These are phyloP conservation scores for Oxytropis ochrocephala DNA, from an alignment of 306 rosid species.

Conservation along the genomic window DNA sequence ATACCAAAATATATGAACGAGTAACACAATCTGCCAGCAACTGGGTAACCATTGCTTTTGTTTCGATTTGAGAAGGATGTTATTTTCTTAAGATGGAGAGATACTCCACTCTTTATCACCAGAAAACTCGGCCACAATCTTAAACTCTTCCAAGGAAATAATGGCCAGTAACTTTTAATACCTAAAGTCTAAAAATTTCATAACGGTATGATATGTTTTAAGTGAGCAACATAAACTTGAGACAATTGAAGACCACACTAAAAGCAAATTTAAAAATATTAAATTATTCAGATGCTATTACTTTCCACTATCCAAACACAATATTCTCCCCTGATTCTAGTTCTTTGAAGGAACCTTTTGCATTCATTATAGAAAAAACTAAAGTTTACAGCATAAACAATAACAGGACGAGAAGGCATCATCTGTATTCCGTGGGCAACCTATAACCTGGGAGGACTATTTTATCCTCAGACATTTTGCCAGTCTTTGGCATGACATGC, in stretches of 20 bases:
- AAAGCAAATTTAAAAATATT: neutral
- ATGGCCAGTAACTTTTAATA: neutral
- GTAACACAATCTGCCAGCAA: too few relatives aligned
- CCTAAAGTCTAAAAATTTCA: neutral
- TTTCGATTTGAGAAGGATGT: neutral
- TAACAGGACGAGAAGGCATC: slow-evolving; percentile 30
- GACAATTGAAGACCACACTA: neutral
- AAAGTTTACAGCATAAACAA: slow-evolving; percentile 39
- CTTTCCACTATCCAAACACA: slow-evolving; percentile 16
- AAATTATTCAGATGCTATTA: slow-evolving; percentile 16
- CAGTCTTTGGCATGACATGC: slow-evolving; percentile 99
- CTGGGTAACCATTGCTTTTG: too few relatives aligned
- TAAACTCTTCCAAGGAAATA: neutral
- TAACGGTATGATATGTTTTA: neutral
- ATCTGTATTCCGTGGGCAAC: slow-evolving; percentile 75
- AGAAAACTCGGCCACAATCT: neutral
- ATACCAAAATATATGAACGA: too few relatives aligned
- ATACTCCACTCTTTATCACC: neutral
- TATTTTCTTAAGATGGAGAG: neutral
- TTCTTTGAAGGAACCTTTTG: slow-evolving; percentile 16
- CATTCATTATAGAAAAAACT: slow-evolving; percentile 10
- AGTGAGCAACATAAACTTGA: neutral
- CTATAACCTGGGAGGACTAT: slow-evolving; percentile 68
- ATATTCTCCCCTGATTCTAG: slow-evolving; percentile 23
- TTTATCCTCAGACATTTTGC: slow-evolving; percentile 80